Conservation (phyloP, 305 asterid species). For the Solanum aculeatissimum region DNA sequence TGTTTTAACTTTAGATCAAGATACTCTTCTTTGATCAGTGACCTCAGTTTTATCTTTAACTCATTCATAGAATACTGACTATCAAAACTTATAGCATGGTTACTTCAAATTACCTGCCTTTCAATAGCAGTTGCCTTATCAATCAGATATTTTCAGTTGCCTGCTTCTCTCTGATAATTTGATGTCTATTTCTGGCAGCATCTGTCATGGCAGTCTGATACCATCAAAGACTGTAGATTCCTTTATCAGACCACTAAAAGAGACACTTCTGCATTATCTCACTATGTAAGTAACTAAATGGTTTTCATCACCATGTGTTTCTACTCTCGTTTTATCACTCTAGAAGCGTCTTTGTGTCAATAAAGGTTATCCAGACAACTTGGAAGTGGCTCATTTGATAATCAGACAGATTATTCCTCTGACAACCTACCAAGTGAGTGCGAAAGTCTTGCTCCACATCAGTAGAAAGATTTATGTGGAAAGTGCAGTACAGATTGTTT, state of each 20-base stretch:
- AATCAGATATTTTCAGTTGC: neutral
- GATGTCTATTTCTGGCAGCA: slow-evolving; percentile 29
- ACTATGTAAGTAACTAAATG: slow-evolving; percentile 39
- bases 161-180: neutral
- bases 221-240: slow-evolving; percentile 28
- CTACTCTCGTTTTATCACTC: neutral
- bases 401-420: neutral
- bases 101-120: neutral
- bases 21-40: neutral
- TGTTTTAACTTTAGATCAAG: neutral
- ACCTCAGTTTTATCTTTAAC: neutral
- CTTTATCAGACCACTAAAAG: slow-evolving; percentile 23
- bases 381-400: neutral
- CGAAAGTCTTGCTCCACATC: neutral
- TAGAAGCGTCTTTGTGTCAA: neutral
- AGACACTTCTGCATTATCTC: slow-evolving; percentile 36
- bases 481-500: neutral
- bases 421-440: slow-evolving; percentile 1
- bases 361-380: neutral
- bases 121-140: neutral
- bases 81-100: neutral
- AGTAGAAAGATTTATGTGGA: neutral
- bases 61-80: neutral
- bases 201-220: slow-evolving; percentile 26
- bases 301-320: neutral